Evolutionary conservation across 1,284 basidiomycete genomes (phyloP), one percentile per base, ranked within the genome.

Genomic region (Caloboletus inedulis): DNA sequence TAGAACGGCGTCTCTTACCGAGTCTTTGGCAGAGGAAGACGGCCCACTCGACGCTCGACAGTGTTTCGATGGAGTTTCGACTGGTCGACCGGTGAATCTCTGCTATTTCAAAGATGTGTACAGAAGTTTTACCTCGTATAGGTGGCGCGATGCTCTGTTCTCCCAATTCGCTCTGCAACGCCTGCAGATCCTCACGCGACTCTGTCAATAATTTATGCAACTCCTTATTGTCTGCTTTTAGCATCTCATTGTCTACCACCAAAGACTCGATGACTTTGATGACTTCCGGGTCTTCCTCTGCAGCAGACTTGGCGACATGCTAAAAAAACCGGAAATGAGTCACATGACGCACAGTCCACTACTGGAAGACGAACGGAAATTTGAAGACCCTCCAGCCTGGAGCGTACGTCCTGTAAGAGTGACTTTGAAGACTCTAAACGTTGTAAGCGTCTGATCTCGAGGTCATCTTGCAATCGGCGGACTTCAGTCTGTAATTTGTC

Each of bases 141-240:
- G 72, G 69, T 36, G 72, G 68, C 19, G 71, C 73, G 49, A 79
- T 83, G 31, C 81, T 75, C 37, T 83, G 77, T 63, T 93, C 89
- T 47, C 87, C 88, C 0, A 87, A 69, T 67, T 94, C 90, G 59
- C 85, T 84, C 51, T 85, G 84, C 43, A 91, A 68, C 2, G 73
- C 64, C 50, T 84, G 80, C 7, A 85, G 68, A 57, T 93, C 89
- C 62, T 94, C 90, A n/a, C 90, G 79, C 1, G 89, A 78, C 46
- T 91, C 86, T 3, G 79, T 69, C 7, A 95, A 74, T 14, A 92
- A 70, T 49, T 78, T 79, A 54, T 89, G 85, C 35, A 95, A 71
- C 64, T 95, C 91, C 4, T 80, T 78, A 52, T 90, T 90, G 62
- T 93, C 90, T 30, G 82, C 82, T 69, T 91, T 90, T 53, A 94